Conservation (phyloP, 2,329 filamentous ascomycete species). For the Drechslera avenae region DNA sequence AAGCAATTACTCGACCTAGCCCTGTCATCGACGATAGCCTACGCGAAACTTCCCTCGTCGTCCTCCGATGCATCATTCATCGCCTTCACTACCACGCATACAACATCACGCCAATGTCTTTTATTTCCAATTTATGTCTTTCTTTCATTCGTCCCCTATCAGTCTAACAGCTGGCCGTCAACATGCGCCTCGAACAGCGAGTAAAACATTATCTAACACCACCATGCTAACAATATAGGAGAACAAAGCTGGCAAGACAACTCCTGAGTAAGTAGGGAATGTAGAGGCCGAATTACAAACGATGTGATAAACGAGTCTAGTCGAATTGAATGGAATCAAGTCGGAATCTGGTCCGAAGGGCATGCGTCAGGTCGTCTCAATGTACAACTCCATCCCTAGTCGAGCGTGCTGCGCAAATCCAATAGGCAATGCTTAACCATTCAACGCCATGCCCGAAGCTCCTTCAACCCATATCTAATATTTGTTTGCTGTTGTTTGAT, state of each 20-base stretch:
- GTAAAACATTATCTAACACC: slow-evolving; percentile 21
- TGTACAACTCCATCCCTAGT: slow-evolving; percentile 38
- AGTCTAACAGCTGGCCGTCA: slow-evolving; percentile 23
- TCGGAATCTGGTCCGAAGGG: slow-evolving; percentile 10
- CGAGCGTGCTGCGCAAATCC: slow-evolving; percentile 27
- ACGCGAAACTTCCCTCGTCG: no score
- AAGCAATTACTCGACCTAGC: no score
- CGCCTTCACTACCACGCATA: neutral
- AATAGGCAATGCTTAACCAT: slow-evolving; percentile 24
- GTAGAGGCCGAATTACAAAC: slow-evolving; percentile 13
- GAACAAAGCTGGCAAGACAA: slow-evolving; percentile 13
- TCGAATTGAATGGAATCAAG: slow-evolving; percentile 6
- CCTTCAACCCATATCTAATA: slow-evolving; percentile 17
- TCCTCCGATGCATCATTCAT: neutral
- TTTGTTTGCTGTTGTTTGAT: slow-evolving; percentile 26
- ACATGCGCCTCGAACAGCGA: slow-evolving; percentile 13
- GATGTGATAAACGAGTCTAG: slow-evolving; percentile 10
- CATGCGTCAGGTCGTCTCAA: slow-evolving; percentile 30
- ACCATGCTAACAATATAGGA: slow-evolving; percentile 9
- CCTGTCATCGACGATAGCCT: no score
- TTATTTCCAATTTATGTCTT: slow-evolving; percentile 28
- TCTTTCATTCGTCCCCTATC: slow-evolving; percentile 32
- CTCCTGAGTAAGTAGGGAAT: slow-evolving; percentile 5
- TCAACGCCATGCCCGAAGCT: slow-evolving; percentile 33
- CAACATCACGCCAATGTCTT: neutral